A percentile compares a stretch with the other conserved stretches of the same genome.
phyloP scores from a whole-genome alignment of 2,329 filamentous ascomycete genomes.

The Sporothrix protearum region DNA sequence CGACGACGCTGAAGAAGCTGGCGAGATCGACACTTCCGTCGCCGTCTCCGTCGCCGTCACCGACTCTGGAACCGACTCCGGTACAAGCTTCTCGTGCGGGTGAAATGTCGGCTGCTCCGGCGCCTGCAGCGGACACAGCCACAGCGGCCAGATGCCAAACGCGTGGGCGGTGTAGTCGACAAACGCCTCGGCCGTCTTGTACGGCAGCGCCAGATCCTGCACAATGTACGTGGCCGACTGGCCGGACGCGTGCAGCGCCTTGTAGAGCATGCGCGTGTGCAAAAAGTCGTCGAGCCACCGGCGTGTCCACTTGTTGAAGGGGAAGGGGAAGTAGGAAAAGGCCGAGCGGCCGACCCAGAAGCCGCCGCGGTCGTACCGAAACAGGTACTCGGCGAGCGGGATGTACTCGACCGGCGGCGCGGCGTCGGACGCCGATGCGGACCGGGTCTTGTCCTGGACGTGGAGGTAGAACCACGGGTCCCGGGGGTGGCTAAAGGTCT shows the following conservation, averaged over 20 bases:
- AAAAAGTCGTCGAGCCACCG: conserved; percentile 70
- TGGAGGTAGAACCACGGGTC: conserved; percentile 80
- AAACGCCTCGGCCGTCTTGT: conserved; percentile 50
- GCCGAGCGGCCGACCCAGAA: conserved; percentile 69
- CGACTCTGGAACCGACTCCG: too few species aligned
- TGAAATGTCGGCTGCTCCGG: conserved; percentile 52
- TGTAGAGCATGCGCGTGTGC: conserved; percentile 71
- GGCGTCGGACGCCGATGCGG: background rate
- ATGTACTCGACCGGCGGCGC: conserved; percentile 54
- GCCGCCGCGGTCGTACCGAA: conserved; percentile 70
- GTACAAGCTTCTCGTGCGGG: conserved; percentile 47
- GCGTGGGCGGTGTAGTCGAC: conserved; percentile 51
- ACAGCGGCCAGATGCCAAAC: conserved; percentile 57
- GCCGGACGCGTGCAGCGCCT: conserved; percentile 64
- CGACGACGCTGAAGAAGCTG: background rate
- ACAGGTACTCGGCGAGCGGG: conserved; percentile 68
- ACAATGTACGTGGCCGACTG: conserved; percentile 63
- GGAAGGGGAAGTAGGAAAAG: conserved; percentile 63
- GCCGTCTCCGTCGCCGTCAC: background rate
- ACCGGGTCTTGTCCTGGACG: conserved; percentile 47
- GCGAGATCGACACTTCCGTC: background rate
- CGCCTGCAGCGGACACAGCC: conserved; percentile 55
- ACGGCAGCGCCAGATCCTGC: conserved; percentile 62
- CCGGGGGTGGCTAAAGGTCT: conserved; percentile 54
- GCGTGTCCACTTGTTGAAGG: conserved; percentile 62